A percentile compares a stretch with the other conserved stretches of the same genome.
Evolutionary conservation across 805 yeast species (phyloP).

Genomic region (Monosporozyma yasuniensis): DNA sequence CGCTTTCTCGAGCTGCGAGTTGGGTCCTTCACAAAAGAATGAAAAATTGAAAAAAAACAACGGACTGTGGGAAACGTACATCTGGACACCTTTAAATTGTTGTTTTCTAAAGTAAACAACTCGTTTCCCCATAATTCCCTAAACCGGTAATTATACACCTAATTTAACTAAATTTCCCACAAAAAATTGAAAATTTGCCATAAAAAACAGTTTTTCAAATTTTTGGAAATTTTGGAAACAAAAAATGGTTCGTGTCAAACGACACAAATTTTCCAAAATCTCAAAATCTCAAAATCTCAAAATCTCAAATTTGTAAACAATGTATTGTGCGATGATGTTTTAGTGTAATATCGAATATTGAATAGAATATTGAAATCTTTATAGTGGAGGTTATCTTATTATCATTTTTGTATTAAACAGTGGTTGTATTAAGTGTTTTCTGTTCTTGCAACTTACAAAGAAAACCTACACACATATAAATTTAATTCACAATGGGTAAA

Average conservation of each 20-base stretch:
- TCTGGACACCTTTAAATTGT: background rate
- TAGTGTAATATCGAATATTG: background rate
- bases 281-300: background rate
- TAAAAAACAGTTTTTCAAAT: no score
- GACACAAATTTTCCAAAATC: background rate
- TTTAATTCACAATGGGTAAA: conserved; percentile 75
- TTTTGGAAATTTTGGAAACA: no score
- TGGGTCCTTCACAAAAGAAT: background rate
- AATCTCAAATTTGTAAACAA: background rate
- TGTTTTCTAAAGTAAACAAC: background rate
- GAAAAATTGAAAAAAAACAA: no score
- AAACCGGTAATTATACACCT: background rate
- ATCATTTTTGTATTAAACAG: no score
- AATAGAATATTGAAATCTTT: background rate
- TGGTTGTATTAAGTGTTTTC: no score
- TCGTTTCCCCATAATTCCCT: background rate
- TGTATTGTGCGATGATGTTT: background rate
- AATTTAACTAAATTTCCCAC: background rate
- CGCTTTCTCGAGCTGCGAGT: background rate
- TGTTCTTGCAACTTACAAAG: no score
- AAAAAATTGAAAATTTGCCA: no score
- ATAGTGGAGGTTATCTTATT: no score
- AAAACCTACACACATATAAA: background rate
- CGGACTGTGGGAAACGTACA: background rate
- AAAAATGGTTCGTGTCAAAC: background rate